Conservation (phyloP, 2,329 filamentous ascomycete genomes). For the Pseudonectria foliicola region DNA sequence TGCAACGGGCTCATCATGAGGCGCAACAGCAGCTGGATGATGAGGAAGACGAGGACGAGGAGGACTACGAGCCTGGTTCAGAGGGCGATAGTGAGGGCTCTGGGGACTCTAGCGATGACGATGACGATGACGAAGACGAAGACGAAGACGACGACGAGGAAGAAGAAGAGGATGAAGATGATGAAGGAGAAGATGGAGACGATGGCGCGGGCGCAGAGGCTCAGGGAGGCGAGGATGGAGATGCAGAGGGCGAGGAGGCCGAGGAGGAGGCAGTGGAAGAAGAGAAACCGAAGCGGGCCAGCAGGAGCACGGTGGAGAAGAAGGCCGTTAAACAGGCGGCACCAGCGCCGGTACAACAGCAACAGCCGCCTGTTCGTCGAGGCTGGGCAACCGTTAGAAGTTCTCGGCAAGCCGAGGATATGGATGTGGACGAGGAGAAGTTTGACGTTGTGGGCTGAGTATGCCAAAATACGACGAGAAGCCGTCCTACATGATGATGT, state of each 20-base stretch:
- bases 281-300: slow-evolving; percentile 5
- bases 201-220: slow-evolving; percentile 17
- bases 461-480: no score
- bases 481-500: no score
- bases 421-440: slow-evolving; percentile 26
- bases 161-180: slow-evolving; percentile 29
- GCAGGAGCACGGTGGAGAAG: slow-evolving; percentile 1
- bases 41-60: slow-evolving; percentile 57
- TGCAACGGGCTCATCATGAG: slow-evolving; percentile 43
- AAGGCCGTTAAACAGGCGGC: slow-evolving; percentile 1
- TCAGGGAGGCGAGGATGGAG: slow-evolving; percentile 12
- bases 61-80: slow-evolving; percentile 59
- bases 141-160: slow-evolving; percentile 35
- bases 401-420: slow-evolving; percentile 16
- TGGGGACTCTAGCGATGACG: slow-evolving; percentile 42
- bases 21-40: slow-evolving; percentile 48
- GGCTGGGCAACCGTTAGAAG: slow-evolving; percentile 26
- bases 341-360: slow-evolving; percentile 3
- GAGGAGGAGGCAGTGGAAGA: slow-evolving; percentile 8
- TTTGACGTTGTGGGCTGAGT: slow-evolving; percentile 25
- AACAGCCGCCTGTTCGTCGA: slow-evolving; percentile 16
- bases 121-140: slow-evolving; percentile 45
- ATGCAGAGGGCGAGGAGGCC: slow-evolving; percentile 11
- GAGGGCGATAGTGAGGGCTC: slow-evolving; percentile 54
- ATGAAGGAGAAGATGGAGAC: slow-evolving; percentile 22